A percentile compares a stretch with the other conserved stretches of the same genome.
Conservation (phyloP, 139 green algal genomes). For the Coelastrella sp. region DNA sequence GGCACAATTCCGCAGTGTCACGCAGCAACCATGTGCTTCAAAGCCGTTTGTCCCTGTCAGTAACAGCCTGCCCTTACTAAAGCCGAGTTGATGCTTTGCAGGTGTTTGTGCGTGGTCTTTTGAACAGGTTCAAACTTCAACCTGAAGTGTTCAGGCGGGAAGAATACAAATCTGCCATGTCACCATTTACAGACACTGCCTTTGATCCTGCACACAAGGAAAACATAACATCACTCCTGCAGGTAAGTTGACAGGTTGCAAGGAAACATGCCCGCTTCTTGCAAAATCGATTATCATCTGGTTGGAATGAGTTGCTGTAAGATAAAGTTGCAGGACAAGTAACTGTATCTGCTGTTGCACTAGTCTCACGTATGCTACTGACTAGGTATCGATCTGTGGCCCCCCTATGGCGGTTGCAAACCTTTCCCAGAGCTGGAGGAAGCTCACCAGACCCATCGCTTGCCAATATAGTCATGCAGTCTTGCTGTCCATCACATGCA, state of each 20-base stretch:
- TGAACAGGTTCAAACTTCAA: conserved; percentile 59
- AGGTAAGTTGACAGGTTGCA: too few species aligned
- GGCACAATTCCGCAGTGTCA: too few species aligned
- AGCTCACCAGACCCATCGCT: too few species aligned
- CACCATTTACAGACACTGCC: not conserved
- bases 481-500: too few species aligned
- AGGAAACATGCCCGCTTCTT: too few species aligned
- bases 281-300: too few species aligned
- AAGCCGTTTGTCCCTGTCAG: too few species aligned
- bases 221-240: conserved; percentile 52
- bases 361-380: not conserved
- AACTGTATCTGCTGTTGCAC: not conserved
- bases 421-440: too few species aligned
- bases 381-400: not conserved
- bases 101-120: conserved; percentile 60
- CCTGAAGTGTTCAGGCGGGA: conserved; percentile 63
- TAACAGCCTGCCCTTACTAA: not conserved
- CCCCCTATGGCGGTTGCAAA: not conserved
- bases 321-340: too few species aligned
- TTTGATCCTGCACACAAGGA: conserved; percentile 54
- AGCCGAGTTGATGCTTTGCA: too few species aligned
- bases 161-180: conserved; percentile 71
- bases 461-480: not conserved
- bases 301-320: too few species aligned
- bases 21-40: too few species aligned